Evolutionary conservation across 2,329 filamentous ascomycete genomes (phyloP).

Genomic region (Ilyonectria destructans): DNA sequence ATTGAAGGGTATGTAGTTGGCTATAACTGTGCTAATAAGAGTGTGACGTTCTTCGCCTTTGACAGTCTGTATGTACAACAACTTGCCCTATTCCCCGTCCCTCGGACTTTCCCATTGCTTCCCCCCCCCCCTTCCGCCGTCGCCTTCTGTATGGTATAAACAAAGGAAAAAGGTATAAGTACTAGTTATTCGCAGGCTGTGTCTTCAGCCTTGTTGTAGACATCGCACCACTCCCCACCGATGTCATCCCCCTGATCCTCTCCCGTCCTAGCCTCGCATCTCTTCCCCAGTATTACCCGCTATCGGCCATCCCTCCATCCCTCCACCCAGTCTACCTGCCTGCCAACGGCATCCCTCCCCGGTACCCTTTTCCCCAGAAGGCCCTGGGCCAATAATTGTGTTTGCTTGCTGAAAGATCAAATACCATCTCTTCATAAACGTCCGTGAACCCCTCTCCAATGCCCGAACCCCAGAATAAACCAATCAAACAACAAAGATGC

Average conservation of each 20-base stretch:
- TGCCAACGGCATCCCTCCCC: slow-evolving; percentile 25
- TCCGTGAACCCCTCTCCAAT: slow-evolving; percentile 46
- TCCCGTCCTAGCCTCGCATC: slow-evolving; percentile 49
- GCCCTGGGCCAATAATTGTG: slow-evolving; percentile 27
- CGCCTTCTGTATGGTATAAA: slow-evolving; percentile 36
- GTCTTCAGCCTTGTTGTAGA: slow-evolving; percentile 48
- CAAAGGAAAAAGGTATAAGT: slow-evolving; percentile 48
- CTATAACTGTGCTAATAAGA: slow-evolving; percentile 24
- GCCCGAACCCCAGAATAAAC: slow-evolving; percentile 46
- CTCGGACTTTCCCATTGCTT: slow-evolving; percentile 5
- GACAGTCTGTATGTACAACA: slow-evolving; percentile 44
- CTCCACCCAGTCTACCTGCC: slow-evolving; percentile 30
- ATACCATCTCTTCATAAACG: slow-evolving; percentile 52
- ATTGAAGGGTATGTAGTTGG: slow-evolving; percentile 34
- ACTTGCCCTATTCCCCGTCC: slow-evolving; percentile 20
- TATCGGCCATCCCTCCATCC: slow-evolving; percentile 30
- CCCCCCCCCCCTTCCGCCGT: slow-evolving; percentile 31
- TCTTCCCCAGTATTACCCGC: slow-evolving; percentile 52
- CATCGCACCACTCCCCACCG: slow-evolving; percentile 50
- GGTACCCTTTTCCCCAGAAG: slow-evolving; percentile 24
- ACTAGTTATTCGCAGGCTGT: slow-evolving; percentile 44
- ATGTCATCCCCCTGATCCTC: slow-evolving; percentile 43
- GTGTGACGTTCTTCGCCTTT: slow-evolving; percentile 32
- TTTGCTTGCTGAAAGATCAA: slow-evolving; percentile 39
- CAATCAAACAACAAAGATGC: slow-evolving; percentile 47